Evolutionary conservation across 768 basidiomycete species (phyloP).

Genomic region (Rhodotorula babjevae): DNA sequence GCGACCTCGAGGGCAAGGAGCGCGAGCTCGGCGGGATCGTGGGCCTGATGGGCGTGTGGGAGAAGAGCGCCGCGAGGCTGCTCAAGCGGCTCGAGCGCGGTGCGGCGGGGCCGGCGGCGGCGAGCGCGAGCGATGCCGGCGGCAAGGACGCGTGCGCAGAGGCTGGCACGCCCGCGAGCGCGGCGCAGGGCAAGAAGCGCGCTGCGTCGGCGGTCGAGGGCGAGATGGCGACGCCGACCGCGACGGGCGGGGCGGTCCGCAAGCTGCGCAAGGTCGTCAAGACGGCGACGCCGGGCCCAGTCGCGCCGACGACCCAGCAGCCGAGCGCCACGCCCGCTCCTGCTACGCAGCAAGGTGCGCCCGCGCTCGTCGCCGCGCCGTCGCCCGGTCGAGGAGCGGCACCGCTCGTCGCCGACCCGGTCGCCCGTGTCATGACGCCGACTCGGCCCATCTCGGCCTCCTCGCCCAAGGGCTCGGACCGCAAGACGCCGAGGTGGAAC

Average conservation of each 20-base stretch:
- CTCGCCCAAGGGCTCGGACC: not conserved
- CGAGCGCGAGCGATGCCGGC: too few relatives aligned
- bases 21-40: not conserved
- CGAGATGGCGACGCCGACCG: not conserved
- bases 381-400: too few relatives aligned
- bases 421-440: not conserved
- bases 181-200: not conserved
- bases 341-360: not conserved
- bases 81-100: too few relatives aligned
- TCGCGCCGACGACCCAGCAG: not conserved
- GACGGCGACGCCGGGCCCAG: not conserved
- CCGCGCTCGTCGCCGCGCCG: not conserved
- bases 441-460: too few relatives aligned
- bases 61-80: not conserved
- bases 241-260: conserved; percentile 1
- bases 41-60: not conserved
- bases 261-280: conserved; percentile 17
- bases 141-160: too few relatives aligned
- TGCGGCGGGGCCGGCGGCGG: too few relatives aligned
- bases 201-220: not conserved
- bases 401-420: not conserved
- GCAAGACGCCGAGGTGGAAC: conserved; percentile 15
- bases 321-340: not conserved
- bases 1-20: not conserved
- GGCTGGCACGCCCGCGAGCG: not conserved